Evolutionary conservation across 768 basidiomycete species (phyloP).

Genomic region (Hydnomerulius pinastri): DNA sequence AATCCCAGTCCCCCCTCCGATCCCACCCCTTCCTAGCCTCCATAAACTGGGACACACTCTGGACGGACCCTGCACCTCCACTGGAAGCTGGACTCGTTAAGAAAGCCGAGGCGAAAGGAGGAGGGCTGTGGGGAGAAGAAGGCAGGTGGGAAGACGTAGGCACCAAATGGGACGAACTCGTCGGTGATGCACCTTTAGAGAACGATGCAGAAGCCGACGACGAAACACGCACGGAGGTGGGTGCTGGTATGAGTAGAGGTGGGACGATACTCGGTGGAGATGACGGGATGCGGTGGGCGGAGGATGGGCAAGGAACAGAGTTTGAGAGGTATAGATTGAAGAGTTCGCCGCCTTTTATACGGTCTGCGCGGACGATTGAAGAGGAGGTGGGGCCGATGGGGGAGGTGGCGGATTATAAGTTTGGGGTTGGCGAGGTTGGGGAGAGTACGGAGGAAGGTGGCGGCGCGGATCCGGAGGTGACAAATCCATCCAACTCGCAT

Average conservation of each 20-base stretch:
- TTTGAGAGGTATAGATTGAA: slow-evolving; percentile 27
- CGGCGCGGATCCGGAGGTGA: background rate
- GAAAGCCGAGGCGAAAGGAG: slow-evolving; percentile 33
- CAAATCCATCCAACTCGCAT: slow-evolving; percentile 1
- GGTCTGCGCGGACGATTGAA: slow-evolving; percentile 24
- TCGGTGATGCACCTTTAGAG: slow-evolving; percentile 19
- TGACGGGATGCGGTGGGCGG: slow-evolving; percentile 57
- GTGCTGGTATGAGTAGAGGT: background rate
- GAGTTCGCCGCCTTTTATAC: slow-evolving; percentile 10
- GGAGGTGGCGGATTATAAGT: slow-evolving; percentile 38
- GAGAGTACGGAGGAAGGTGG: background rate
- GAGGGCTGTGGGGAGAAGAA: slow-evolving; percentile 23
- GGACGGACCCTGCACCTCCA: slow-evolving; percentile 61
- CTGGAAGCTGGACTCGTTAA: slow-evolving; percentile 60
- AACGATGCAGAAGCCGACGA: slow-evolving; percentile 25
- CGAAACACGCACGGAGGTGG: slow-evolving; percentile 7
- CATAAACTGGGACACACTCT: slow-evolving; percentile 64
- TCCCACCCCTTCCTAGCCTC: slow-evolving; percentile 61
- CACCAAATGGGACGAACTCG: slow-evolving; percentile 54
- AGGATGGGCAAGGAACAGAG: slow-evolving; percentile 42
- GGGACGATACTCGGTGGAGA: background rate
- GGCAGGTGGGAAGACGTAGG: slow-evolving; percentile 54
- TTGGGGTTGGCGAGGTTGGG: background rate
- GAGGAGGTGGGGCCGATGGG: slow-evolving; percentile 48
- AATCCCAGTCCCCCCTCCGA: slow-evolving; percentile 50